Base-by-base conservation (phyloP, 140 eudicot genomes). In the Anethum foeniculum region DNA sequence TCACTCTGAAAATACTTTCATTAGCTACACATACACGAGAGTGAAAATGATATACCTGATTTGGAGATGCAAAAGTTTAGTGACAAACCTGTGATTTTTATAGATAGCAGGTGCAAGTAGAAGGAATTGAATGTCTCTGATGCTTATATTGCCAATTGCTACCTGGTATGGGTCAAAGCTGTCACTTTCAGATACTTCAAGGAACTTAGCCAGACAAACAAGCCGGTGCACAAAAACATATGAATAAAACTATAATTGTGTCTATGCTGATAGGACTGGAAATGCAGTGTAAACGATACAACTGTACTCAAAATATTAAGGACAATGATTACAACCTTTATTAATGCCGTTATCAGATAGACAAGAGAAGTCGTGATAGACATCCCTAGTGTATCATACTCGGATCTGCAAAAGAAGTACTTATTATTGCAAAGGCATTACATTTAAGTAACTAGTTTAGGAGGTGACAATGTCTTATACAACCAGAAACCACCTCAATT, bases 121-220 rank as follows among this genome's bases (percentile, higher is more conserved):
- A 78, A 88, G 90, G 81, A 80, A 88, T 49, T 86, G 92, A 82
- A 88, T 79, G 76, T 88, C 92, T 71, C 90, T 79, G 39, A 88
- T 84, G 84, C 92, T 86, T 77, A 88, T 94, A 78, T 89, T 94
- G 47, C 19, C 43, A 5, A 27, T 36, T 15, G 19, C 67, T 87
- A 92, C 99, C 97, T 95, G 99, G 82, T 92, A 91, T 12, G 97
- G 97, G 86, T 95, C 97, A 82, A 92, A 95, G 51, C 71, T 87
- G 83, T 95, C 99, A 49, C 90, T 90, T 73, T 95, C 99, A 16
- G 99, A 91, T 48, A 92, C 97, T 62, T 95, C 92, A 13, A 95
- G 97, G 82, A 92, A 95, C 47, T 97, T 95, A 64, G 99, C 99
- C 60, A 95, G 88, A 82, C 97, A 92, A 80, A 95, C 97, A 52